Evolutionary conservation across 352 stramenopile species (phyloP), one percentile per base, ranked within the genome.

Genomic region (Plasmopara halstedii): DNA sequence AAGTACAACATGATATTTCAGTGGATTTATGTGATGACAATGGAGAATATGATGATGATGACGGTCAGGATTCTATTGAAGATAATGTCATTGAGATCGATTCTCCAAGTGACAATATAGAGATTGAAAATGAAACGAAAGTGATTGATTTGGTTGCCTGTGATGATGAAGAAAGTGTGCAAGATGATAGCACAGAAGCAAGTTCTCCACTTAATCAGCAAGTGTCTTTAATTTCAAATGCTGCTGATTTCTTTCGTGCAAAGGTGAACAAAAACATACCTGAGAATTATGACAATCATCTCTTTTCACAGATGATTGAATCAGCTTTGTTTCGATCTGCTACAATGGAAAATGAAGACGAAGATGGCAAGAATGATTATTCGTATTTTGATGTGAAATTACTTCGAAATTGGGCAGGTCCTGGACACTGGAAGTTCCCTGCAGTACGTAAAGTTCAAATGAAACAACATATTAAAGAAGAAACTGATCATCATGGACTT

Each of bases 361-460:
- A 55, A 3, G 65, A 75, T 9, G 61, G 58, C 3, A 63, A 59
- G 47, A 70, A 69, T 38, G 80, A 91, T 22, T 91, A 91, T 42
- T 88, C 77, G 38, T 91, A 87, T 47, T 91, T 89, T 32, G 80
- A 91, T 33, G 64, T 77, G 1, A 89, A 91, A 48, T 64, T 87
- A 67, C 62, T 91, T 20, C 79, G 82, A 14, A 91, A 91, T 43
- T 89, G 77, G 77, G 77, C 77, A 32, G 77, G 77, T 3, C 77
- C 80, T 9, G 65, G 62, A 2, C 75, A 91, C 38, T 85, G 74
- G 70, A 91, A 91, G 39, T 81, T 88, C 27, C 68, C 67, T 42
- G 59, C 64, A 20, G 50, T 70, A 27, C 72, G 72, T 37, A 76
- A 73, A 27, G 54, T 83, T 15, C 66, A 81, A 21, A 46, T 55